Conservation (phyloP, 257 asterid species). For the Solanum corneliomulleri region DNA sequence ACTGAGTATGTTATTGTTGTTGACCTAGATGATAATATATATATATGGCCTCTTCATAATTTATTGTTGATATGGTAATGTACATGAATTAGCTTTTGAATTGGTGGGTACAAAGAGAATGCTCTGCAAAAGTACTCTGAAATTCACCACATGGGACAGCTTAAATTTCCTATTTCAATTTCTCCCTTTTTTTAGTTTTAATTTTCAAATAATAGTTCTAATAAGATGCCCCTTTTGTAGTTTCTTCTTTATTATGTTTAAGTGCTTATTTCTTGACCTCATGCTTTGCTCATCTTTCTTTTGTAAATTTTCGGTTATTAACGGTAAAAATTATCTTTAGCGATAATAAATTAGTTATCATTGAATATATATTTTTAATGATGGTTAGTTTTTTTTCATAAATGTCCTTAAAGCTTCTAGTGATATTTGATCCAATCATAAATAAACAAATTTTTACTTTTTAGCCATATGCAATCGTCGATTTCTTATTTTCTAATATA, state of each 20-base stretch:
- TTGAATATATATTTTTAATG: too few species aligned
- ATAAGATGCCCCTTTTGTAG: neutral
- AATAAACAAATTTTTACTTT: too few species aligned
- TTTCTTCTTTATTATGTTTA: neutral
- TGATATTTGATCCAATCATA: too few species aligned
- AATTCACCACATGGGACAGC: neutral
- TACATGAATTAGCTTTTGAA: neutral
- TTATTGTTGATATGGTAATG: neutral
- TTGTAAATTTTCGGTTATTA: neutral
- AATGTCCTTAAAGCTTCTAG: neutral
- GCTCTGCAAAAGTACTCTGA: neutral
- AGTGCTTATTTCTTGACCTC: neutral
- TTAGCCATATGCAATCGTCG: neutral
- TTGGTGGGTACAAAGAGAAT: neutral
- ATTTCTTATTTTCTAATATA: neutral
- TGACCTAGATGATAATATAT: too few species aligned
- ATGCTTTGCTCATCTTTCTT: neutral
- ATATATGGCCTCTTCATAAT: neutral
- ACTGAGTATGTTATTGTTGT: neutral
- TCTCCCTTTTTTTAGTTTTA: neutral
- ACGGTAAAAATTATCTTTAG: too few species aligned
- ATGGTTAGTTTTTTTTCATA: too few species aligned
- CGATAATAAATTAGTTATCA: neutral
- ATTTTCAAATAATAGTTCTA: neutral
- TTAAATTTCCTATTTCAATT: neutral